A percentile compares a stretch with the other conserved stretches of the same genome.
These are phyloP conservation scores for Grigorovia yakushimaensis DNA, from an alignment of 805 yeast genomes.

Conservation along the genomic window DNA sequence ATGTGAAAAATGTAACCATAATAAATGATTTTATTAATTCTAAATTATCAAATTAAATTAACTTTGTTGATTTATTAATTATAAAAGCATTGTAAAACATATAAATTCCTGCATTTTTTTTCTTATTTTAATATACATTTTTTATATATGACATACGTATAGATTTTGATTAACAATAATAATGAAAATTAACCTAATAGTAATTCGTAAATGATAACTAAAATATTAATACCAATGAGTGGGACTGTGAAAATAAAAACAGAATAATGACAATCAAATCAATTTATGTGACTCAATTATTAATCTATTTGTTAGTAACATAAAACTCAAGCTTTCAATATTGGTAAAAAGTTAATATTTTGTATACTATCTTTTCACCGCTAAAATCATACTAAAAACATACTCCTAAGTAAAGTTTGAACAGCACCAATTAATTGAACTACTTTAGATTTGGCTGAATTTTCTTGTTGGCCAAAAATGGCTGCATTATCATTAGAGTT, in stretches of 20 bases:
- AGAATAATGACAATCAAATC: background rate
- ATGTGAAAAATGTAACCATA: constrained; percentile 1
- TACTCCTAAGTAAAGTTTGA: constrained; percentile 62
- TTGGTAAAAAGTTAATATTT: too few species aligned
- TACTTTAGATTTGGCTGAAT: constrained; percentile 46
- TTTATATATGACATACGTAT: background rate
- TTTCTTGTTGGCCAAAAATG: constrained; percentile 39
- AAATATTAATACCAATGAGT: constrained; percentile 53
- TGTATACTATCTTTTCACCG: too few species aligned
- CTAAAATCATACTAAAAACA: constrained; percentile 16
- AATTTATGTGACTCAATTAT: too few species aligned
- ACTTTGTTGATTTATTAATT: background rate
- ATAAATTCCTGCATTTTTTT: background rate
- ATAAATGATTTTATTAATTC: constrained; percentile 1
- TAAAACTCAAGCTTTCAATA: too few species aligned
- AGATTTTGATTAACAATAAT: constrained; percentile 1
- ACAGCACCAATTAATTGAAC: constrained; percentile 62
- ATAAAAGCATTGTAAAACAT: background rate
- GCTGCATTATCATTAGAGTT: constrained; percentile 26
- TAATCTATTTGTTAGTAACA: too few species aligned
- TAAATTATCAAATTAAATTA: background rate
- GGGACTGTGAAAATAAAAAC: constrained; percentile 36
- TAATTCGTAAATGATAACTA: constrained; percentile 62
- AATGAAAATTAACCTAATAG: constrained; percentile 42
- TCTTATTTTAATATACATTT: background rate